Conservation (phyloP, 208 protist genomes). For the Endotrypanum monterogeii region DNA sequence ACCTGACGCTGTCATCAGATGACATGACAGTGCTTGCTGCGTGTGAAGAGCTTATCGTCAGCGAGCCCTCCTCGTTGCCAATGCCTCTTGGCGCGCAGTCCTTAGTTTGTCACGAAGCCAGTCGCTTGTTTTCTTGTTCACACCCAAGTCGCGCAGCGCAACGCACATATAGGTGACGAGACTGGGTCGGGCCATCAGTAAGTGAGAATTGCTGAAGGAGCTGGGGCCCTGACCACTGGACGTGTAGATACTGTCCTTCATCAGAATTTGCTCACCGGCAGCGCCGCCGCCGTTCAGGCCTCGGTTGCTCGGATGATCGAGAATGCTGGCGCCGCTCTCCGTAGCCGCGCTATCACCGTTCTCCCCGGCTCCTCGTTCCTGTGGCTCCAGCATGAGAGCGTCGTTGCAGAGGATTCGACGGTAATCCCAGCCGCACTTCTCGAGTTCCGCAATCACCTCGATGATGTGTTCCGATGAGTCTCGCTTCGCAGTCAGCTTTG, state of each 20-base stretch:
- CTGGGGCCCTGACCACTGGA: constrained; percentile 35
- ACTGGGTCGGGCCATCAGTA: constrained; percentile 34
- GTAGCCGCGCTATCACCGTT: background rate
- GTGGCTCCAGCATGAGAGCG: constrained; percentile 42
- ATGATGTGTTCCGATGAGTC: constrained; percentile 41
- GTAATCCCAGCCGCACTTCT: constrained; percentile 66
- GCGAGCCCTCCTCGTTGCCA: constrained; percentile 4
- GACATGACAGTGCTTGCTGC: background rate
- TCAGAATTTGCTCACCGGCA: constrained; percentile 2
- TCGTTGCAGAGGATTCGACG: constrained; percentile 53
- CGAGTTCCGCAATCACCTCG: constrained; percentile 53
- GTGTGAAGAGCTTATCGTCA: background rate
- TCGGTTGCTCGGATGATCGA: constrained; percentile 10
- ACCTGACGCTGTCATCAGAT: background rate
- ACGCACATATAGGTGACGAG: constrained; percentile 71
- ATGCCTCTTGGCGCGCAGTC: constrained; percentile 30
- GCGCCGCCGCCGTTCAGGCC: constrained; percentile 4
- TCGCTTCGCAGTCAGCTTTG: constrained; percentile 34
- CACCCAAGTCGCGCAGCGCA: constrained; percentile 66
- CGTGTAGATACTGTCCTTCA: constrained; percentile 46
- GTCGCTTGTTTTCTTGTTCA: constrained; percentile 52
- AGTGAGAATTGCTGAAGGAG: constrained; percentile 39
- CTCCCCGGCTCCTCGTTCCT: constrained; percentile 27
- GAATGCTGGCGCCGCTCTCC: background rate
- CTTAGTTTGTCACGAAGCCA: constrained; percentile 50